Evolutionary conservation across 805 yeast genomes (phyloP).

Genomic region (Metschnikowia amazonensis): DNA sequence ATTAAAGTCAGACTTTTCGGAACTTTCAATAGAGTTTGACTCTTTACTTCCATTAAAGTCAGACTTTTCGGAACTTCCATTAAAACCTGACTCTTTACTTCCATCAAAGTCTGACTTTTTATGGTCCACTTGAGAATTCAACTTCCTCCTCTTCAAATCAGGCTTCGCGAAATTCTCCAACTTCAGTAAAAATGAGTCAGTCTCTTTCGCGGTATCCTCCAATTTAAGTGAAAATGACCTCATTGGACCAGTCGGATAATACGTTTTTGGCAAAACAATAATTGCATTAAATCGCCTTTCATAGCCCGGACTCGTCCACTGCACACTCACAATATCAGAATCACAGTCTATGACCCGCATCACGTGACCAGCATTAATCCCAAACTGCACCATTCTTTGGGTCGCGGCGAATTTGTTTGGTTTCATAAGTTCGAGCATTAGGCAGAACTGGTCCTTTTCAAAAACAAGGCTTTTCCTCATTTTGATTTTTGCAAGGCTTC

Average conservation of each 20-base stretch:
- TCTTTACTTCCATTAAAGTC: no score
- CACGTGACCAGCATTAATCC: slow-evolving; percentile 19
- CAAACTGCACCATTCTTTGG: slow-evolving; percentile 21
- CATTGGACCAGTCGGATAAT: background rate
- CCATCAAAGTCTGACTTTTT: no score
- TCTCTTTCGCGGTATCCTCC: no score
- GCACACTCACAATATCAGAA: background rate
- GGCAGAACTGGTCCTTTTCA: slow-evolving; percentile 9
- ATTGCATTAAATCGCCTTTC: slow-evolving; percentile 14
- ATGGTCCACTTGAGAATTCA: no score
- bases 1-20: no score
- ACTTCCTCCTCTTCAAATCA: background rate
- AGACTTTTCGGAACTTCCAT: no score
- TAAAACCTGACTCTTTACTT: no score
- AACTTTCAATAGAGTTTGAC: no score
- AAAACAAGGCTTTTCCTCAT: background rate
- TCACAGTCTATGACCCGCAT: slow-evolving; percentile 7
- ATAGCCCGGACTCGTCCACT: slow-evolving; percentile 8
- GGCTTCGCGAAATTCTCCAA: background rate
- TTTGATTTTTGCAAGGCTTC: slow-evolving; percentile 8
- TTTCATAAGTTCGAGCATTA: slow-evolving; percentile 24
- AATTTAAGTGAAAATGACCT: background rate
- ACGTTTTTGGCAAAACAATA: slow-evolving; percentile 6
- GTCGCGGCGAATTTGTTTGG: slow-evolving; percentile 25
- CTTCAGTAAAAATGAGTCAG: background rate